Evolutionary conservation across 2,329 filamentous ascomycete species (phyloP).

Genomic region (Colletotrichum godetiae): DNA sequence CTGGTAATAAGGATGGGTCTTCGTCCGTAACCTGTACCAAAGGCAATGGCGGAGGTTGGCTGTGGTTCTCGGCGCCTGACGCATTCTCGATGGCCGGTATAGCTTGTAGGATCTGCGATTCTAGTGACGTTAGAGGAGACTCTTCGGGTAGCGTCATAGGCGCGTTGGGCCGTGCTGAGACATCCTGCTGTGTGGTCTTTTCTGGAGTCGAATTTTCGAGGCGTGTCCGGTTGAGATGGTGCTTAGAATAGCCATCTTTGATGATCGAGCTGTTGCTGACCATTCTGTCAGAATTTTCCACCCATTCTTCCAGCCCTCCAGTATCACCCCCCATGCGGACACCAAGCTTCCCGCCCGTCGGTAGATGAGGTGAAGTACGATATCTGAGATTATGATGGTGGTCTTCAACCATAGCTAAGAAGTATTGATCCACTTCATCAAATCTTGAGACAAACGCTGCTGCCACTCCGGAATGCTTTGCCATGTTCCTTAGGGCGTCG

Average conservation of each 20-base stretch:
- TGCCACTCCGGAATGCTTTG: conserved; percentile 23
- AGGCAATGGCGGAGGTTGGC: background rate
- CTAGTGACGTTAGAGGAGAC: background rate
- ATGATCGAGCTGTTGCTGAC: conserved; percentile 57
- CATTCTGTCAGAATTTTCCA: conserved; percentile 50
- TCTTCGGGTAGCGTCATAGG: background rate
- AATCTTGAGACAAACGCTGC: conserved; percentile 27
- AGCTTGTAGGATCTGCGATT: background rate
- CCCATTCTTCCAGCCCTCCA: conserved; percentile 67
- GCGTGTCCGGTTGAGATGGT: conserved; percentile 33
- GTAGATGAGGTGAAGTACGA: background rate
- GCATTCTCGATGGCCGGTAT: conserved; percentile 7
- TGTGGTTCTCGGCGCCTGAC: too few relatives aligned
- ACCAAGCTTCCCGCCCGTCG: conserved; percentile 41
- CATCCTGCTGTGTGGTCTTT: background rate
- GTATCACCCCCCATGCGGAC: conserved; percentile 55
- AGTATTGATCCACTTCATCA: conserved; percentile 28
- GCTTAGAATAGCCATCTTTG: conserved; percentile 38
- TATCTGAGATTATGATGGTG: conserved; percentile 18
- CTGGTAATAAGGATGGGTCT: background rate
- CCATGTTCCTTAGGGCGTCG: conserved; percentile 13
- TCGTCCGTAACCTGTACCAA: background rate
- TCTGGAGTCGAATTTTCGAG: background rate
- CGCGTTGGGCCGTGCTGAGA: too few relatives aligned
- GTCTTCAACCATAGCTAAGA: conserved; percentile 16